These are phyloP conservation scores for Clarireedia hainanense DNA, from an alignment of 2,329 filamentous ascomycete species.

Conservation along the genomic window DNA sequence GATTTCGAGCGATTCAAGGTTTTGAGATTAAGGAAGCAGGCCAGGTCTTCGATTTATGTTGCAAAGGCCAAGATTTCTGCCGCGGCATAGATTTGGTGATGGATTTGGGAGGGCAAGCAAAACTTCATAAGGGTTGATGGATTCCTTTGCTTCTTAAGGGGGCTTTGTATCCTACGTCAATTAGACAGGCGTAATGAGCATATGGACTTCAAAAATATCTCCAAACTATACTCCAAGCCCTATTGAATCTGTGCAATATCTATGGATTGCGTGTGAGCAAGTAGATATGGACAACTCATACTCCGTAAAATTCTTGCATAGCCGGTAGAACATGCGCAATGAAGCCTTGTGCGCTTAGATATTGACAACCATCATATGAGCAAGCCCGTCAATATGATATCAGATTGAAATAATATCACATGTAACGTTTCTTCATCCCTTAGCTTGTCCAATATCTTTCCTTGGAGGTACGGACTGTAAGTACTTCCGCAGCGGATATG, in stretches of 20 bases:
- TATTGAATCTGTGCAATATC: slow-evolving; percentile 4
- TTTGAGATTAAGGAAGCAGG: slow-evolving; percentile 98
- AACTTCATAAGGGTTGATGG: slow-evolving; percentile 47
- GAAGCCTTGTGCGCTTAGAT: too few relatives aligned
- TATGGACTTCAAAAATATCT: slow-evolving; percentile 49
- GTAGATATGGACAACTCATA: background rate
- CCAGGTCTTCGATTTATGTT: slow-evolving; percentile 97
- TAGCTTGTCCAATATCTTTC: background rate
- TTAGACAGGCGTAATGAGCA: slow-evolving; percentile 56
- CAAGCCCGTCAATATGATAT: too few relatives aligned
- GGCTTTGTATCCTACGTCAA: slow-evolving; percentile 57
- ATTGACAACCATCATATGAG: too few relatives aligned
- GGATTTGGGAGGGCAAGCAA: slow-evolving; percentile 37
- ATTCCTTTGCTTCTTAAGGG: slow-evolving; percentile 49
- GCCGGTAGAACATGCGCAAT: background rate
- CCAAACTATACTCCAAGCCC: slow-evolving; percentile 3
- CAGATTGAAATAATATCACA: too few relatives aligned
- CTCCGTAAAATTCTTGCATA: background rate
- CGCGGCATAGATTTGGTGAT: slow-evolving; percentile 48
- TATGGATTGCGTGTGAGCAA: background rate
- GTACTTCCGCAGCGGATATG: background rate
- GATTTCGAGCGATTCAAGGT: slow-evolving; percentile 99
- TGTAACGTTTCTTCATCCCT: too few relatives aligned
- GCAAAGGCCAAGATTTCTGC: slow-evolving; percentile 82
- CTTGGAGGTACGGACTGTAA: background rate